Percentiles rank a stretch among this genome's conserved stretches.
phyloP scores from a whole-genome alignment of 148 eudicot genomes.

The Euryodendron excelsum region DNA sequence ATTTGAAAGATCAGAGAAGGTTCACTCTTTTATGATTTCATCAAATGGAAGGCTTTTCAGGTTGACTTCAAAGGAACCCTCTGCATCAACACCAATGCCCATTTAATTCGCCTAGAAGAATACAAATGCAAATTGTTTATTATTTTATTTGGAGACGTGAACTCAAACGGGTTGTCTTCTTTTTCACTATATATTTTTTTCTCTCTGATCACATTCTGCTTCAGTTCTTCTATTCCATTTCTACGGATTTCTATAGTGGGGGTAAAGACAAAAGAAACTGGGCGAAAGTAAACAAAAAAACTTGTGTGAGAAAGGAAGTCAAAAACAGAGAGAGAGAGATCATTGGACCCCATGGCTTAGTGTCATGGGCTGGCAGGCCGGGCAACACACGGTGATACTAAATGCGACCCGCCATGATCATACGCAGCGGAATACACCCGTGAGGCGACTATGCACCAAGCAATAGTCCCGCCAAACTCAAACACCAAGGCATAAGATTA shows the following conservation, averaged over 20 bases:
- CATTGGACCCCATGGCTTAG: background rate
- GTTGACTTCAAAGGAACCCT: conserved; percentile 26
- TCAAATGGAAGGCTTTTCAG: conserved; percentile 10
- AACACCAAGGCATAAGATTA: too few species aligned
- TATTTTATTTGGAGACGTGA: background rate
- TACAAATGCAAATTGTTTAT: background rate
- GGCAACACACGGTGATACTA: too few species aligned
- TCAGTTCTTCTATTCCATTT: conserved; percentile 17
- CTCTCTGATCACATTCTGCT: conserved; percentile 28
- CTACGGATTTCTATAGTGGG: conserved; percentile 11
- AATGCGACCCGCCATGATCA: too few species aligned
- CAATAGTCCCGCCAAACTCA: too few species aligned
- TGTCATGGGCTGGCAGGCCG: too few species aligned
- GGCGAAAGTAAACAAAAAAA: conserved; percentile 10
- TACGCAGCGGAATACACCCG: too few species aligned
- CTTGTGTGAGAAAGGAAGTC: background rate
- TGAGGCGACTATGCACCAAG: too few species aligned
- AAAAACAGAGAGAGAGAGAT: too few species aligned
- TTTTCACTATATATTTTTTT: background rate
- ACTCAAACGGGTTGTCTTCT: background rate
- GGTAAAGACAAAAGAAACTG: background rate
- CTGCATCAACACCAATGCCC: conserved; percentile 31
- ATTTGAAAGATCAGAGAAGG: background rate
- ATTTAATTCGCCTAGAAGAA: conserved; percentile 23
- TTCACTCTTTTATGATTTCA: background rate